phyloP scores from a whole-genome alignment of 768 basidiomycete genomes.

The Boletus pseudopeckii region DNA sequence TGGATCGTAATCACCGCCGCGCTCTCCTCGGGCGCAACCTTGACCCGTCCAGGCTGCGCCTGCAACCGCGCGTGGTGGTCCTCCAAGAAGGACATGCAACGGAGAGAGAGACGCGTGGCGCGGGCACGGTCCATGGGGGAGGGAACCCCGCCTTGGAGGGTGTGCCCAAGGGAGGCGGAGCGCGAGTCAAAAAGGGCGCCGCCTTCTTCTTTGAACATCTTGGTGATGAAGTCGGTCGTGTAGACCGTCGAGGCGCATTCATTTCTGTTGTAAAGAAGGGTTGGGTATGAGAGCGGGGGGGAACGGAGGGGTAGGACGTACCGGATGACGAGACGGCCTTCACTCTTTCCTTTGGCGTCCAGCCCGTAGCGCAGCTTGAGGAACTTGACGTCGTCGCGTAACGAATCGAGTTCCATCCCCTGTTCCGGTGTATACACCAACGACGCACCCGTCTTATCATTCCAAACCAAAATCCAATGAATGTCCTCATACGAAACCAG shows the following conservation, averaged over 20 bases:
- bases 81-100: slow-evolving; percentile 95
- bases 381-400: slow-evolving; percentile 84
- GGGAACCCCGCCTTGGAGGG: slow-evolving; percentile 92
- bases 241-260: slow-evolving; percentile 87
- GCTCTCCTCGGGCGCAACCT: slow-evolving; percentile 56
- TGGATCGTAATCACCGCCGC: slow-evolving; percentile 94
- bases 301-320: slow-evolving; percentile 34
- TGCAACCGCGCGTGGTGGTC: slow-evolving; percentile 60
- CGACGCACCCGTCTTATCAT: slow-evolving; percentile 78
- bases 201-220: slow-evolving; percentile 96
- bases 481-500: background rate
- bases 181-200: slow-evolving; percentile 88
- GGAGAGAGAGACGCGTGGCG: slow-evolving; percentile 83
- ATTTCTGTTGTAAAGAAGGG: slow-evolving; percentile 47
- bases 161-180: slow-evolving; percentile 94
- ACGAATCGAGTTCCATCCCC: slow-evolving; percentile 78
- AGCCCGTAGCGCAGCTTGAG: slow-evolving; percentile 80
- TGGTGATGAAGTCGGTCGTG: slow-evolving; percentile 86
- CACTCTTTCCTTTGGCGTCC: slow-evolving; percentile 84
- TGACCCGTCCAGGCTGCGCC: slow-evolving; percentile 48
- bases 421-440: slow-evolving; percentile 92
- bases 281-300: background rate
- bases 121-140: slow-evolving; percentile 93
- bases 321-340: slow-evolving; percentile 93
- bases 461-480: background rate